Base-by-base conservation (phyloP, 371 early-diverging fungal species). In the Sanchytrium tribonematis region DNA sequence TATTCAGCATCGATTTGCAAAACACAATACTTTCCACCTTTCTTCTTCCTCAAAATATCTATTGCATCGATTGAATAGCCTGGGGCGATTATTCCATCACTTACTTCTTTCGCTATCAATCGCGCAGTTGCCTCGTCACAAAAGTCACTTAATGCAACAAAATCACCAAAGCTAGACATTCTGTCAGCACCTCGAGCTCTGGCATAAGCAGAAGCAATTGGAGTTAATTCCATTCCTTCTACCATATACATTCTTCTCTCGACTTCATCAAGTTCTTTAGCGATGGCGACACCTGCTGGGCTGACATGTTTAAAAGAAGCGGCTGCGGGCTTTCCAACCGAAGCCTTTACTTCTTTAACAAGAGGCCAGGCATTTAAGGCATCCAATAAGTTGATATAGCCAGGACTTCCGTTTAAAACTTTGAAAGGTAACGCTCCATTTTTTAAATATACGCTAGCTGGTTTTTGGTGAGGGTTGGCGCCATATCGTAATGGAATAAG, bases 291-390 rank as follows among this genome's bases (percentile, higher is more conserved):
- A 76, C 95, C 97, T 69, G 97, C 95, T 31, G 97, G 97, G 28
- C 91, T 90, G 67, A 94, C 94, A 78, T 96, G 97, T 82, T 96
- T 94, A 84, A 96, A 96, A 30, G 93, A 93, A 70, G 97, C 95
- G 71, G 97, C 94, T 29, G 97, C 94, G 30, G 88, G 86, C 68
- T 88, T 76, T 28, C 81, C 80, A 16, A 85, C 76, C 27, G 89
- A 85, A 30, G 75, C 69, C 66, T 81, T 78, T 68, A 90, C 82
- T 73, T 91, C 93, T 83, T 93, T 92, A 74, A 94, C 97, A 68
- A 96, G 81, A 68, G 91, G 92, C 91, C 92, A 96, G 29, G 92
- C 82, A 81, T 94, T 94, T 65, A 96, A 81, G 16, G 93, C 95
- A 79, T 94, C 93, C 72, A 94, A 82, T 69, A 93, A 82, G 82